Evolutionary conservation across 2,329 filamentous ascomycete genomes (phyloP), one percentile per base, ranked within the genome.

Genomic region (Mollisiaceae sp.): DNA sequence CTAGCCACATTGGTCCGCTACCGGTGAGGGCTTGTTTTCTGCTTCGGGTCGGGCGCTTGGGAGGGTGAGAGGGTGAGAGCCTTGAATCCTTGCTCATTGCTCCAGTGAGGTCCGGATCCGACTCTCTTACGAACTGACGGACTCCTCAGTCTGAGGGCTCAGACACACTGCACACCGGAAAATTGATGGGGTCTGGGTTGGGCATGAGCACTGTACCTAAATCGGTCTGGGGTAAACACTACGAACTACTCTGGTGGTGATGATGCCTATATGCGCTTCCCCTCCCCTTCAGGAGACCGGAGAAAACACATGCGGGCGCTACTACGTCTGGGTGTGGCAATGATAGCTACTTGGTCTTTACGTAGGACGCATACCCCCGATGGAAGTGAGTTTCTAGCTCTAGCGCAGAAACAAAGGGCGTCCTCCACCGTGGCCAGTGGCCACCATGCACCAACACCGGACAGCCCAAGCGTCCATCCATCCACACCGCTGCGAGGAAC

Each of bases 21-120:
- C 41, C 38, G 52, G 43, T 22, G 8, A 32, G 52, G 27, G 3
- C 32, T 24, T 24, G 35, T 39, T 57, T 57, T 39, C 55, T 36
- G 32, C 12, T 22, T 36, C 59, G 55, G 59, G 52, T 62, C 43
- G 54, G 63, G 63, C 63, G 59, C 58, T 47, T 58, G 41, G 38
- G 4, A 5, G 15, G 4, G 4, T 22, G n/a, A n/a, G n/a, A n/a
- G n/a, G n/a, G n/a, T 11, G n/a, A 1, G 6, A 6, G 27, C 27
- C 27, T 32, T 32, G 27, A 3, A 32, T 3, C 3, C 27, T 3
- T 32, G 27, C 27, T 32, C 27, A 3, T 32, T 3, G 27, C 27
- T 32, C 27, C 27, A 32, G 27, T 6, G 27, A 32, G 27, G 27
- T 6, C 27, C 27, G 27, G 27, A 3, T 32, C 27, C 3, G 27